phyloP scores from a whole-genome alignment of 2,329 filamentous ascomycete species.

The Colletotrichum sidae region DNA sequence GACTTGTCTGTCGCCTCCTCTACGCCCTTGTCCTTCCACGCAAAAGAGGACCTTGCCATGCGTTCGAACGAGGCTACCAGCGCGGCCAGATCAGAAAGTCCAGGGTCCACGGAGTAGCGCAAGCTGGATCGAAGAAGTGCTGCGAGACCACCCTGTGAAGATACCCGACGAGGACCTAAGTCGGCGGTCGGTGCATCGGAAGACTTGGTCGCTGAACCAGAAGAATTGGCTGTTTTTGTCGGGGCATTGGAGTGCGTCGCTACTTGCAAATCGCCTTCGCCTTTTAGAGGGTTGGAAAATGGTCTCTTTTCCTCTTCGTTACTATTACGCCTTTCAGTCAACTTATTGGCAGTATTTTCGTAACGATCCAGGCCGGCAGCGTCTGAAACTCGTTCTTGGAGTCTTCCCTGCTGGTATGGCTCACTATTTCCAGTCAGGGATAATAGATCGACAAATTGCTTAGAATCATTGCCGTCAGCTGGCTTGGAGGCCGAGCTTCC shows the following conservation, averaged over 20 bases:
- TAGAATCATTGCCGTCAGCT: too few species aligned
- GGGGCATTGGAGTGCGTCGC: background rate
- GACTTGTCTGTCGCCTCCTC: background rate
- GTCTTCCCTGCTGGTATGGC: background rate
- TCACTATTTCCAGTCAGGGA: background rate
- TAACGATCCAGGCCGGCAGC: too few species aligned
- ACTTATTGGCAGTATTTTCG: background rate
- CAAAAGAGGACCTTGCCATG: slow-evolving; percentile 41
- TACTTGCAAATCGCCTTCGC: too few species aligned
- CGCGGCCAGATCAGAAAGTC: slow-evolving; percentile 44
- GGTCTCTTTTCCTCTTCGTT: too few species aligned
- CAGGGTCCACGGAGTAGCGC: slow-evolving; percentile 39
- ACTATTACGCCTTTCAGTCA: too few species aligned
- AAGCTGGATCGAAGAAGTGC: slow-evolving; percentile 29
- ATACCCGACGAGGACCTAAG: background rate
- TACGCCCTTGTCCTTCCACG: slow-evolving; percentile 37
- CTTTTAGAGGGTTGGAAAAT: too few species aligned
- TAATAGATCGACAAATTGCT: background rate
- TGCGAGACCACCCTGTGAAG: slow-evolving; percentile 20
- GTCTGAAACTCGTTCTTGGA: background rate
- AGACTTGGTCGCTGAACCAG: background rate
- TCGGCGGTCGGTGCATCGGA: background rate
- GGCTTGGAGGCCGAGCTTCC: slow-evolving; percentile 1
- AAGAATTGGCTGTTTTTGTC: background rate
- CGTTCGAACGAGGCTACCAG: slow-evolving; percentile 44